A percentile compares a stretch with the other conserved stretches of the same genome.
phyloP scores from a whole-genome alignment of 371 early-diverging fungal species.

The Mucor velutinosus region DNA sequence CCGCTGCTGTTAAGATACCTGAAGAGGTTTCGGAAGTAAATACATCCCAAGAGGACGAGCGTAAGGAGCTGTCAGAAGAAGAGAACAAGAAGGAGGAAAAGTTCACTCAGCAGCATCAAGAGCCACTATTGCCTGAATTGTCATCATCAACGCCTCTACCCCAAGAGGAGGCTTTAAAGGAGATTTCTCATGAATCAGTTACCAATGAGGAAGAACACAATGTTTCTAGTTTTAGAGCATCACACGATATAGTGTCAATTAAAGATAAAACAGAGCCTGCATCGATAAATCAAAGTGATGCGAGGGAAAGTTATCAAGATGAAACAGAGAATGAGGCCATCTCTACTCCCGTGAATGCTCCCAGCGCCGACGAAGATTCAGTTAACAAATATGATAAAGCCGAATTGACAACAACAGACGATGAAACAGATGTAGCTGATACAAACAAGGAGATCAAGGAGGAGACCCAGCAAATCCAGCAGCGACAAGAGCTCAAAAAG shows the following conservation, averaged over 20 bases:
- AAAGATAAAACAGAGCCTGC: not conserved
- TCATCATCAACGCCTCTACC: not conserved
- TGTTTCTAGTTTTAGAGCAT: not conserved
- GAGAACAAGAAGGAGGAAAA: not conserved
- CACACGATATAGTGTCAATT: not conserved
- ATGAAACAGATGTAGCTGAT: not conserved
- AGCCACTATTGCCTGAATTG: not conserved
- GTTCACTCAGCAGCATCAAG: not conserved
- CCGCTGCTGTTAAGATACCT: not conserved
- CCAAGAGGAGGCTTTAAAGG: not conserved
- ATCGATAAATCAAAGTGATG: not conserved
- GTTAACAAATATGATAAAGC: not conserved
- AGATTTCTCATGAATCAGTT: not conserved
- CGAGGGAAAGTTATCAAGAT: not conserved
- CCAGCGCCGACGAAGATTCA: not conserved
- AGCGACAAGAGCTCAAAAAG: not conserved
- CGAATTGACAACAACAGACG: not conserved
- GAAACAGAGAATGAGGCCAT: not conserved
- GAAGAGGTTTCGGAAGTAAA: not conserved
- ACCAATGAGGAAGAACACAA: not conserved
- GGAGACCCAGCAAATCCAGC: not conserved
- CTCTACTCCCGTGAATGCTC: not conserved
- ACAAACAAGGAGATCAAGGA: slow-evolving; percentile 7
- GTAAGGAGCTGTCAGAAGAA: not conserved
- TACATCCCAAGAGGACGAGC: not conserved